phyloP scores from a whole-genome alignment of 225 moss, liverwort and hornwort species.

The Marchantia paleacea region DNA sequence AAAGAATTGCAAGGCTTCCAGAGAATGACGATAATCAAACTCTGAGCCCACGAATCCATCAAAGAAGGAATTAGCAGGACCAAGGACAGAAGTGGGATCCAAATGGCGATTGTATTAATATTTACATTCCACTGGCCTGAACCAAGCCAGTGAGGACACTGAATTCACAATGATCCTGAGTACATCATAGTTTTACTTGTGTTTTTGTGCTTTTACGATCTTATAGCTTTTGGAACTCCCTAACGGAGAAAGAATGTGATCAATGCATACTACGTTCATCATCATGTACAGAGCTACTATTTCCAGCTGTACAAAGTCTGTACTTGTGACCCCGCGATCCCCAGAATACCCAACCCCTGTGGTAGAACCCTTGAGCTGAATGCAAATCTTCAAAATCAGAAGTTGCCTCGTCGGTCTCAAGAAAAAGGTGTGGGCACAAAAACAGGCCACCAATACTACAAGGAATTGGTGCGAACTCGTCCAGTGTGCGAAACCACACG shows the following conservation, averaged over 20 bases:
- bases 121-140: slow-evolving; percentile 10
- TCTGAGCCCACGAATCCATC: too few relatives aligned
- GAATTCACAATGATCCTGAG: slow-evolving; percentile 4
- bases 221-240: slow-evolving; percentile 17
- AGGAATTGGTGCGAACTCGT: slow-evolving; percentile 21
- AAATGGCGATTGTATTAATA: slow-evolving; percentile 7
- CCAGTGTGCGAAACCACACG: slow-evolving; percentile 21
- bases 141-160: background rate
- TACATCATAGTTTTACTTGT: background rate
- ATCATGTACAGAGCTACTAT: slow-evolving; percentile 25
- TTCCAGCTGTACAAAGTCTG: slow-evolving; percentile 27
- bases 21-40: too few relatives aligned
- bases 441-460: slow-evolving; percentile 21
- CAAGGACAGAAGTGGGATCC: background rate
- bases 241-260: slow-evolving; percentile 29
- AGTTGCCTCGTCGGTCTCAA: background rate
- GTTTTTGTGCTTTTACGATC: slow-evolving; percentile 11
- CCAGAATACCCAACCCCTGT: slow-evolving; percentile 1
- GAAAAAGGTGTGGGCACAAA: slow-evolving; percentile 7
- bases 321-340: slow-evolving; percentile 26
- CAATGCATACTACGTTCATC: slow-evolving; percentile 18
- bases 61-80: too few relatives aligned
- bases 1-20: too few relatives aligned
- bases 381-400: background rate
- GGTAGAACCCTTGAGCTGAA: slow-evolving; percentile 6